Base-by-base conservation (phyloP, 2,329 filamentous ascomycete genomes). In the Fusarium metavorans region DNA sequence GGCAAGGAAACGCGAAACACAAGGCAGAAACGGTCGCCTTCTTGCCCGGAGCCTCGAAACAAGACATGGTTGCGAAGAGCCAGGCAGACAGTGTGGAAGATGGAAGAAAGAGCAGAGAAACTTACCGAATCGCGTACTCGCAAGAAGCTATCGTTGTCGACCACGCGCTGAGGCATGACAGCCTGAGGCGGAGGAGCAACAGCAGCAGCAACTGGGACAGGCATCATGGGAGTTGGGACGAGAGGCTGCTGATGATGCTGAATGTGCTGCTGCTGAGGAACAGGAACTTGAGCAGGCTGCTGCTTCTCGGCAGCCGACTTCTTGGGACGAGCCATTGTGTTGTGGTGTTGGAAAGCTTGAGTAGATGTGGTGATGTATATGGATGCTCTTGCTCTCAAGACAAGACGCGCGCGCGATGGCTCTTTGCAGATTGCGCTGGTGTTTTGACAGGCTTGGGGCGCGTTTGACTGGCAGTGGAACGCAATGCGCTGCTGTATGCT, bases 101-200 rank as follows among this genome's bases (percentile, higher is more conserved):
- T 63, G 70, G 54, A 67, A 43, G 68, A 71, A 71, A 70, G 67
- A 73, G 52, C 54, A 11, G 37, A 35, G 14, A 48, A 60, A 85
- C 93, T 89, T 92, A 97, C 95, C 82, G 91, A 92, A 82, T 97
- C 94, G 79, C 94, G 91, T 58, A 95, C 94, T 80, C 92, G 89
- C 70, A 94, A 89, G 82, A 96, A 96, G 82, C 94, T 92, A 68
- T 94, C 92, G 67, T 93, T 88, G 71, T 94, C 91, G 74, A 93
- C 90, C 48, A 86, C 79, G 67, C 82, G 82, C 70, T 82, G 79
- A 60, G 79, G 76, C 61, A 76, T 67, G 34, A 71, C 66, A 41
- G 68, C 64, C 32, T 71, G 73, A 10, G 71, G 76, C 9, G 70
- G 72, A 64, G 74, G 64, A 50, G 67, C 73, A 65, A 77, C 54